A percentile compares a stretch with the other conserved stretches of the same genome.
These are phyloP conservation scores for Aureobasidium sp. DNA, from an alignment of 2,329 filamentous ascomycete genomes.

Conservation along the genomic window DNA sequence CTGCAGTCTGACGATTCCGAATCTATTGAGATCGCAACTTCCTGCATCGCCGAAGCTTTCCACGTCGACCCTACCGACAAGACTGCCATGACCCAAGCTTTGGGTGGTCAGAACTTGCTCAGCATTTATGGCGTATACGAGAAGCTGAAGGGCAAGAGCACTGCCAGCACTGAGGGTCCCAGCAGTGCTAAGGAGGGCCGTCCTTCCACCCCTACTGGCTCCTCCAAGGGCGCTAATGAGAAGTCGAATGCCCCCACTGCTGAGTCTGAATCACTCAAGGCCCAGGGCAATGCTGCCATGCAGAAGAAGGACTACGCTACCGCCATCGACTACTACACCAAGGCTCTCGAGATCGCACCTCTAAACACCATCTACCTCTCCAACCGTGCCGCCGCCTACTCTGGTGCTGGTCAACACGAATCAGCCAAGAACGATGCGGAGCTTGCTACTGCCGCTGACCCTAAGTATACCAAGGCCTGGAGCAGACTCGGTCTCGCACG, in stretches of 20 bases:
- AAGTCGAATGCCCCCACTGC: constrained; percentile 47
- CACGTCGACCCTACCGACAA: constrained; percentile 81
- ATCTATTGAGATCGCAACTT: constrained; percentile 86
- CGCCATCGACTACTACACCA: constrained; percentile 81
- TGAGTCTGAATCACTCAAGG: constrained; percentile 83
- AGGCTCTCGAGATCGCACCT: constrained; percentile 74
- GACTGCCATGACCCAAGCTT: constrained; percentile 64
- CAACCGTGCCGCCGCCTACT: constrained; percentile 92
- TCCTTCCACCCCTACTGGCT: constrained; percentile 29
- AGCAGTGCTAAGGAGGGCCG: constrained; percentile 29
- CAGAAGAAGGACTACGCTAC: constrained; percentile 78
- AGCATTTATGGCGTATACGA: constrained; percentile 95
- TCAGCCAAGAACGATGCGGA: constrained; percentile 83
- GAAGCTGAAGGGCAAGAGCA: constrained; percentile 69
- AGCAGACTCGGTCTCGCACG: constrained; percentile 83
- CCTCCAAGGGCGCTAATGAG: constrained; percentile 39
- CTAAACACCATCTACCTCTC: constrained; percentile 93
- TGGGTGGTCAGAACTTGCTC: constrained; percentile 79
- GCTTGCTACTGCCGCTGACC: constrained; percentile 78
- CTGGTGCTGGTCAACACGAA: constrained; percentile 74
- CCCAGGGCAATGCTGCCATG: constrained; percentile 90
- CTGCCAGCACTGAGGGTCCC: constrained; percentile 38
- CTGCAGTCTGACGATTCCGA: constrained; percentile 83
- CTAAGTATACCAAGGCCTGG: constrained; percentile 96
- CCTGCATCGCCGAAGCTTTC: constrained; percentile 93